These are phyloP conservation scores for Heliamphora exappendiculata DNA, from an alignment of 148 eudicot genomes.

Conservation along the genomic window DNA sequence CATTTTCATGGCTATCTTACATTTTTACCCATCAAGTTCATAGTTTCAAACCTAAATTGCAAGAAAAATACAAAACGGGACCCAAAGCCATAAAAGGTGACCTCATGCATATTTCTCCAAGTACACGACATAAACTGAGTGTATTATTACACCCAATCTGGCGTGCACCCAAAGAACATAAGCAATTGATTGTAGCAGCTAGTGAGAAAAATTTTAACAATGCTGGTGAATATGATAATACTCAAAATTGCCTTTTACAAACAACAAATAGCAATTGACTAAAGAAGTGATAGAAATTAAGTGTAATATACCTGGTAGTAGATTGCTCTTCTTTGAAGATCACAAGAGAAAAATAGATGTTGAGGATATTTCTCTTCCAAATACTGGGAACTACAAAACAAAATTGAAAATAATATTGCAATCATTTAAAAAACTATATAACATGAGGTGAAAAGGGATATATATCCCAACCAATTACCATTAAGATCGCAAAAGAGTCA, in stretches of 20 bases:
- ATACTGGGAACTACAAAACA: constrained; percentile 36
- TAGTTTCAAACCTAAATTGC: too few relatives aligned
- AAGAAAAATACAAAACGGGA: too few relatives aligned
- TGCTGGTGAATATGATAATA: neutral
- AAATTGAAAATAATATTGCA: neutral
- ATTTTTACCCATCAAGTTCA: too few relatives aligned
- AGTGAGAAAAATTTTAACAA: too few relatives aligned
- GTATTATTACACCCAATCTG: too few relatives aligned
- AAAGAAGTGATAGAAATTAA: neutral
- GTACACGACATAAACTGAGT: too few relatives aligned
- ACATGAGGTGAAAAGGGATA: neutral
- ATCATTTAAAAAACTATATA: neutral
- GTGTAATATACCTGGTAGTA: constrained; percentile 60
- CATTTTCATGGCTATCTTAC: too few relatives aligned
- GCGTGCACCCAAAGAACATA: too few relatives aligned
- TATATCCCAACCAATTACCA: constrained; percentile 39
- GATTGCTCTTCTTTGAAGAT: constrained; percentile 63
- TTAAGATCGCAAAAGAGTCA: constrained; percentile 79
- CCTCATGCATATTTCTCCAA: too few relatives aligned
- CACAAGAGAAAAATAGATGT: constrained; percentile 62
- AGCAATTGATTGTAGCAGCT: too few relatives aligned
- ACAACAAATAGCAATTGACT: neutral
- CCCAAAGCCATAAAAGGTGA: too few relatives aligned
- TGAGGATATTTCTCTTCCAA: constrained; percentile 90
- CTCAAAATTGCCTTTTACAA: neutral